Evolutionary conservation across 2,329 filamentous ascomycete genomes (phyloP).

Genomic region (Fusarium setosum): DNA sequence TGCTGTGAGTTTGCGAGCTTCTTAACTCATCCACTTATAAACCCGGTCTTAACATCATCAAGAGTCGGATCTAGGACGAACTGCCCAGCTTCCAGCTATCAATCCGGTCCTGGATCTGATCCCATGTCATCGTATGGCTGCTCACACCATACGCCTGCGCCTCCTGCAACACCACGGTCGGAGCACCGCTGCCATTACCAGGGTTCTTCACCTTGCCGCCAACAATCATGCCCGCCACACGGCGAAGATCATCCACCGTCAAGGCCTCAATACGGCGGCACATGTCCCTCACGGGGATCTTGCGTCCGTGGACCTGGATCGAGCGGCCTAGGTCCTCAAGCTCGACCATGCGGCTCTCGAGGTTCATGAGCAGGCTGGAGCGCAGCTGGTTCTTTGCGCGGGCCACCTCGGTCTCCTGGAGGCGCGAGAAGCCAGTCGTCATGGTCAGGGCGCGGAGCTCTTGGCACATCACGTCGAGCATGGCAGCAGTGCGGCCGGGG

Average conservation of each 20-base stretch:
- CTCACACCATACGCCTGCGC: constrained; percentile 79
- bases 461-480: constrained; percentile 96
- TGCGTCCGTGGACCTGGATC: constrained; percentile 95
- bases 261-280: constrained; percentile 85
- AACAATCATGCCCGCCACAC: constrained; percentile 84
- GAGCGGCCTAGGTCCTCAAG: constrained; percentile 94
- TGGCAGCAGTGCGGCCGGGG: constrained; percentile 79
- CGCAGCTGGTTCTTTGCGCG: constrained; percentile 97
- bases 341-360: constrained; percentile 97
- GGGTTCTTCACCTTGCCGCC: constrained; percentile 80
- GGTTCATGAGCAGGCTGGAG: constrained; percentile 92
- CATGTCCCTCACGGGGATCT: constrained; percentile 94
- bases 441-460: constrained; percentile 84
- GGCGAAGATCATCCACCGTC: constrained; percentile 81
- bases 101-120: constrained; percentile 89
- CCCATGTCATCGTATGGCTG: constrained; percentile 80
- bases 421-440: constrained; percentile 77
- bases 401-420: constrained; percentile 82
- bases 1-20: too few relatives aligned
- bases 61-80: constrained; percentile 40
- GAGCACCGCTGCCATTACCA: constrained; percentile 84
- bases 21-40: too few relatives aligned
- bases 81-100: constrained; percentile 84
- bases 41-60: background rate
- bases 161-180: constrained; percentile 95